Conservation (phyloP, 2,329 filamentous ascomycete species). For the Paraphaeosphaeria sporulosa region DNA sequence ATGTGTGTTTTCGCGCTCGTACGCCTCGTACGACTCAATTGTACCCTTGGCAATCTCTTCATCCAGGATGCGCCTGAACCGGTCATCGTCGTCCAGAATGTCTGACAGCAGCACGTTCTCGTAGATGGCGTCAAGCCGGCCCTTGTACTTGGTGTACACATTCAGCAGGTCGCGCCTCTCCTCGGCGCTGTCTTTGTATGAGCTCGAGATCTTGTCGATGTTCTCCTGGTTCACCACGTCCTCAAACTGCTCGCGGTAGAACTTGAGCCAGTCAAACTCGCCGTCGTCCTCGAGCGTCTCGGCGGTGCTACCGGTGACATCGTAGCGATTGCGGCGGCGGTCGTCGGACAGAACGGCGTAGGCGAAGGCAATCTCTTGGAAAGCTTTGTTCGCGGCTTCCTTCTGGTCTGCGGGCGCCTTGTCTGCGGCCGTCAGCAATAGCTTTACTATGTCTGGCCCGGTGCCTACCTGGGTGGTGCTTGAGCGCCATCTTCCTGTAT, state of each 20-base stretch:
- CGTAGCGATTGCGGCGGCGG: constrained; percentile 82
- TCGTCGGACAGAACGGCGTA: constrained; percentile 91
- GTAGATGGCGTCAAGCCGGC: constrained; percentile 80
- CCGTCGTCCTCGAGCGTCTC: constrained; percentile 78
- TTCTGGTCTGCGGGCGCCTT: constrained; percentile 76
- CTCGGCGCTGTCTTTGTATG: constrained; percentile 87
- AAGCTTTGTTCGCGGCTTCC: constrained; percentile 76
- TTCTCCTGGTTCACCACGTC: constrained; percentile 76
- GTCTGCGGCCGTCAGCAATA: constrained; percentile 60
- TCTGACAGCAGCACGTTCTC: constrained; percentile 86
- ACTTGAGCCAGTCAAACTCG: constrained; percentile 86
- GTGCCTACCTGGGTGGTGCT: constrained; percentile 73
- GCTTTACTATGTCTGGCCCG: constrained; percentile 22
- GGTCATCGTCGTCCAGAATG: constrained; percentile 81
- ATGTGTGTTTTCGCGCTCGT: constrained; percentile 71
- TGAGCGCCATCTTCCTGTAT: constrained; percentile 89
- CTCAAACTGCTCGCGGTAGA: constrained; percentile 84
- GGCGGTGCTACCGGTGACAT: constrained; percentile 86
- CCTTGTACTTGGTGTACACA: constrained; percentile 76
- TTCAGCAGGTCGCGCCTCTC: constrained; percentile 79
- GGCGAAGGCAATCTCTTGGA: constrained; percentile 91
- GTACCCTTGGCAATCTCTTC: constrained; percentile 75
- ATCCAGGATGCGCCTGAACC: constrained; percentile 83
- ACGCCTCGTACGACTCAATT: constrained; percentile 72
- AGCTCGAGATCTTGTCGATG: constrained; percentile 76